Percentiles rank a stretch among this genome's conserved stretches.
These are phyloP conservation scores for Trichoderma polysporum DNA, from an alignment of 2,329 filamentous ascomycete genomes.

Conservation along the genomic window DNA sequence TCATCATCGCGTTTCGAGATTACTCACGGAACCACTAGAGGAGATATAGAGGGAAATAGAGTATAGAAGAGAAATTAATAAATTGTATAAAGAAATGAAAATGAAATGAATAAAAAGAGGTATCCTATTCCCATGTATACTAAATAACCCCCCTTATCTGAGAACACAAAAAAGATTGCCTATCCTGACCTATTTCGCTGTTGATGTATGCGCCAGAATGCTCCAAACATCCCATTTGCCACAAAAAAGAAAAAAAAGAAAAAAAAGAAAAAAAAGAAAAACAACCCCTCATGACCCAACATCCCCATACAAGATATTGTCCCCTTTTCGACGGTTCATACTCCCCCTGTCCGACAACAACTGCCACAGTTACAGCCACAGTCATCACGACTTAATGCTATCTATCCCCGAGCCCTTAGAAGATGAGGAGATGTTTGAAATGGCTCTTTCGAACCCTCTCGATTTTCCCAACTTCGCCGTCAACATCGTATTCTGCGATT, in stretches of 20 bases:
- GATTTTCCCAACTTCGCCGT: slow-evolving; percentile 53
- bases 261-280: neutral
- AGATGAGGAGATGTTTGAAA: slow-evolving; percentile 44
- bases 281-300: neutral
- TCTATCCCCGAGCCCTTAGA: slow-evolving; percentile 22
- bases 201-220: neutral
- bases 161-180: neutral
- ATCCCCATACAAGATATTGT: neutral
- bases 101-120: neutral
- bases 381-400: slow-evolving; percentile 10
- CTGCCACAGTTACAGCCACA: neutral
- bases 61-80: neutral
- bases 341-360: too few relatives aligned
- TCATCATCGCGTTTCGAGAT: slow-evolving; percentile 29
- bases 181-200: neutral
- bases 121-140: neutral
- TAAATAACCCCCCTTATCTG: neutral
- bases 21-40: slow-evolving; percentile 27
- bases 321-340: neutral
- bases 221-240: neutral
- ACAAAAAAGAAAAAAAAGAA: neutral
- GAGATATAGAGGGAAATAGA: neutral
- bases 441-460: slow-evolving; percentile 38
- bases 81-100: neutral
- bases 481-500: slow-evolving; percentile 59